These are phyloP conservation scores for Solanum ossicruentum DNA, from an alignment of 257 asterid genomes.

Conservation along the genomic window DNA sequence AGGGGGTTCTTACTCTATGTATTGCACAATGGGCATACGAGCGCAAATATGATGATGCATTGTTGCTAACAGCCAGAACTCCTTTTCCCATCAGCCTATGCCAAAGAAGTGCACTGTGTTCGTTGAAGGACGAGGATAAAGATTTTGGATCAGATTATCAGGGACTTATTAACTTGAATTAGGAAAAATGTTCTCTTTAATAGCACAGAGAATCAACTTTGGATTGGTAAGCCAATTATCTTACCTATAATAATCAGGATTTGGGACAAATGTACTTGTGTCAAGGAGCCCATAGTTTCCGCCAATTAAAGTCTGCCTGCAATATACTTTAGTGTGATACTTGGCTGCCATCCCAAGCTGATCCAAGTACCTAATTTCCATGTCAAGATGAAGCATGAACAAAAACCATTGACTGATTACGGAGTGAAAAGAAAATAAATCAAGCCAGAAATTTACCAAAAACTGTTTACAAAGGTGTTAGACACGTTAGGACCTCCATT, in stretches of 20 bases:
- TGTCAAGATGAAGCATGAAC: neutral
- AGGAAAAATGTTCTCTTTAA: constrained; percentile 78
- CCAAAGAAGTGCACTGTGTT: constrained; percentile 81
- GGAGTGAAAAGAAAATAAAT: neutral
- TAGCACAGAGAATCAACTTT: neutral
- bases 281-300: constrained; percentile 85
- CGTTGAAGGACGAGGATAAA: neutral
- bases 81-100: constrained; percentile 88
- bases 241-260: constrained; percentile 95
- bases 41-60: constrained; percentile 53
- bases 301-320: constrained; percentile 83
- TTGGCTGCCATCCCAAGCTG: constrained; percentile 97
- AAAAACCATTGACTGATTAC: neutral
- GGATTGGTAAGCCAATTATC: constrained; percentile 2
- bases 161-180: constrained; percentile 57
- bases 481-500: constrained; percentile 61
- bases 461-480: constrained; percentile 66
- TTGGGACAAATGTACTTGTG: constrained; percentile 52
- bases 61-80: constrained; percentile 46
- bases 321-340: constrained; percentile 60
- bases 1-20: constrained; percentile 42
- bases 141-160: neutral
- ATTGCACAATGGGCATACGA: constrained; percentile 79
- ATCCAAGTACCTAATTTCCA: constrained; percentile 64
- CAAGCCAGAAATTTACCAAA: constrained; percentile 37